phyloP scores from a whole-genome alignment of 208 protist genomes.

The Entamoeba invadens region DNA sequence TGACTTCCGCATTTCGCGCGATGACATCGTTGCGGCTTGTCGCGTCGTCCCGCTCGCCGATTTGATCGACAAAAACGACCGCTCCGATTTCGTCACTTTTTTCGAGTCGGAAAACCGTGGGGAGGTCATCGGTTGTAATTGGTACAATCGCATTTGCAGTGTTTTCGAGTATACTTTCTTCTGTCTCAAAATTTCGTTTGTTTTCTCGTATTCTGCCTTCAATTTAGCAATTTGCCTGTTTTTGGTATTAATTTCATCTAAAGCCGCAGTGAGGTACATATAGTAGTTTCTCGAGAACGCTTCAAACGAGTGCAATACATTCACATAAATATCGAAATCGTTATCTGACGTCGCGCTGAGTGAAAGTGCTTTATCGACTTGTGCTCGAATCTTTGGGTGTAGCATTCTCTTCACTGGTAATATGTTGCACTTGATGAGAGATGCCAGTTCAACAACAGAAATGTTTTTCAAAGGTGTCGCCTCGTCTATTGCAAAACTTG shows the following conservation, averaged over 20 bases:
- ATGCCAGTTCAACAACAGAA: background rate
- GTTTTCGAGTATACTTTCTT: too few relatives aligned
- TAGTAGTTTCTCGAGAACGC: background rate
- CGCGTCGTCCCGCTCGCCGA: too few relatives aligned
- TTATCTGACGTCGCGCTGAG: background rate
- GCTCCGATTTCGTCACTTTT: too few relatives aligned
- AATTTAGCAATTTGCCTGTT: too few relatives aligned
- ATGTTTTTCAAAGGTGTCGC: background rate
- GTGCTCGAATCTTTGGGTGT: background rate
- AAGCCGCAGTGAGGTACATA: background rate
- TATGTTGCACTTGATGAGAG: background rate
- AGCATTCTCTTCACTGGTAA: background rate
- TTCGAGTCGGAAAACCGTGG: too few relatives aligned
- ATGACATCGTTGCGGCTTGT: too few relatives aligned
- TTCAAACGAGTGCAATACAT: background rate
- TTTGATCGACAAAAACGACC: too few relatives aligned
- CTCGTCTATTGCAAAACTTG: background rate
- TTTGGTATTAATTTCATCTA: background rate
- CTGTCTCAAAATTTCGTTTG: too few relatives aligned
- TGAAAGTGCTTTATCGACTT: background rate
- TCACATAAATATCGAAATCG: background rate
- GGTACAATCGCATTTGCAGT: too few relatives aligned
- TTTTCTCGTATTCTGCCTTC: too few relatives aligned
- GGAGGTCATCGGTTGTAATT: too few relatives aligned
- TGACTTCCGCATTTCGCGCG: too few relatives aligned